phyloP scores from a whole-genome alignment of 192 early-diverging fungal species.

The Lunasporangiospora selenospora region DNA sequence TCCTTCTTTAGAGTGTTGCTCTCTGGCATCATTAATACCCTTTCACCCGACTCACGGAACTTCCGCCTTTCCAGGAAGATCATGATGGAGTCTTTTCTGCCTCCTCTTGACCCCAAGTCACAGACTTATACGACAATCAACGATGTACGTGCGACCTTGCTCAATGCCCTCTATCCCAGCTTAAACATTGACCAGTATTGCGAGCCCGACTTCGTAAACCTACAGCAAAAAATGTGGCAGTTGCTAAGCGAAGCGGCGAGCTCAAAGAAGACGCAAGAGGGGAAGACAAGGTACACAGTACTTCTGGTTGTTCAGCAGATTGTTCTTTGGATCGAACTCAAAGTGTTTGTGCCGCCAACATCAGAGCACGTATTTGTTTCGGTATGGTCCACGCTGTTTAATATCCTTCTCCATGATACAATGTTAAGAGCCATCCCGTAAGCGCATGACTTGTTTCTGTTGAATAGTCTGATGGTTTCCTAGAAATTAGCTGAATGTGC shows the following conservation, averaged over 20 bases:
- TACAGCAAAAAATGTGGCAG: neutral
- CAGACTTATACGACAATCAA: neutral
- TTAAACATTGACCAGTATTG: neutral
- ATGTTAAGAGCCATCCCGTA: neutral
- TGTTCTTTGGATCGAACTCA: neutral
- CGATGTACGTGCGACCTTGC: neutral
- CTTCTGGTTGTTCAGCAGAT: conserved; percentile 1
- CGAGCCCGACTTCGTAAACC: conserved; percentile 1
- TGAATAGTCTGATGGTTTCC: neutral
- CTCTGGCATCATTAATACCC: conserved; percentile 5
- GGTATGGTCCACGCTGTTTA: neutral
- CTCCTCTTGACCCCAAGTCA: neutral
- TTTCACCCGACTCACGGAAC: neutral
- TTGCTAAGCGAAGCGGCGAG: neutral
- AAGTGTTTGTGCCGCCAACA: neutral
- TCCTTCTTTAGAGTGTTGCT: conserved; percentile 1
- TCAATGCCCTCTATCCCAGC: neutral
- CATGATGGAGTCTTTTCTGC: neutral
- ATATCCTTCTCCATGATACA: neutral
- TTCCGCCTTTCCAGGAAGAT: conserved; percentile 7
- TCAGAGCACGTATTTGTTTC: neutral
- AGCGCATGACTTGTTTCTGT: neutral
- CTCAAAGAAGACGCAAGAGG: neutral
- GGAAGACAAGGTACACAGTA: neutral
- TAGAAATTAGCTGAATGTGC: neutral